Evolutionary conservation across 176 grass and related monocot genomes (phyloP), one percentile per base, ranked within the genome.

Genomic region (Carex parvula): DNA sequence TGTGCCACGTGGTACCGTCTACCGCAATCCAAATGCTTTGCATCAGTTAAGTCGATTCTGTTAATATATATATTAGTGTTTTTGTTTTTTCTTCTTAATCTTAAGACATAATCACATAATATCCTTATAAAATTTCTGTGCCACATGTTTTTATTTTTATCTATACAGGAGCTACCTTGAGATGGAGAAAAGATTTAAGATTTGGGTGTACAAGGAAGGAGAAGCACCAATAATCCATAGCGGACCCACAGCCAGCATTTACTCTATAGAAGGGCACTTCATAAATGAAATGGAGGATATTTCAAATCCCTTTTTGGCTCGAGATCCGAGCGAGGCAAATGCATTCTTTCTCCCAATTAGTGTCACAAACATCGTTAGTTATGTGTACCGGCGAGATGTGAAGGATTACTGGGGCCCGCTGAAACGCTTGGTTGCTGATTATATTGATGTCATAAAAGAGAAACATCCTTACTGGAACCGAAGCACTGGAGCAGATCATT

Each of bases 181-280:
- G 87, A 97, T 97, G 95, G 95, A 97, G 87, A 91, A 75, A 66
- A 92, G 68, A 77, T 86, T 97, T 52, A 94, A 90, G 89, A 72
- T 97, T 33, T 97, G 92, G 92, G 89, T 68, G 29, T 97, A 97
- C 89, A 82, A 37, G 67, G 95, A 97, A 64, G 95, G 94, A 18
- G 92, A 93, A 57, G 87, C 90, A 60, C 95, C 95, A 35, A 80
- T 94, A 80, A 83, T 87, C 60, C 95, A 97, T 80, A 52, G 85
- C 1, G 95, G 64, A 8, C 90, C 92, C 11, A 57, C 81, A 42
- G 74, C 89, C 0, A 87, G 85, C 87, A 97, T 97, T 79, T 97
- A 97, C 84, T 91, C 95, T 54, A 97, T 94, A 13, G 92, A 94
- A 87, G 94, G 92, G 6, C 89, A 97, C 84, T 97, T 97, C 86